Evolutionary conservation across 768 basidiomycete genomes (phyloP), one percentile per base, ranked within the genome.

Genomic region (Rhodotorula diobovata): DNA sequence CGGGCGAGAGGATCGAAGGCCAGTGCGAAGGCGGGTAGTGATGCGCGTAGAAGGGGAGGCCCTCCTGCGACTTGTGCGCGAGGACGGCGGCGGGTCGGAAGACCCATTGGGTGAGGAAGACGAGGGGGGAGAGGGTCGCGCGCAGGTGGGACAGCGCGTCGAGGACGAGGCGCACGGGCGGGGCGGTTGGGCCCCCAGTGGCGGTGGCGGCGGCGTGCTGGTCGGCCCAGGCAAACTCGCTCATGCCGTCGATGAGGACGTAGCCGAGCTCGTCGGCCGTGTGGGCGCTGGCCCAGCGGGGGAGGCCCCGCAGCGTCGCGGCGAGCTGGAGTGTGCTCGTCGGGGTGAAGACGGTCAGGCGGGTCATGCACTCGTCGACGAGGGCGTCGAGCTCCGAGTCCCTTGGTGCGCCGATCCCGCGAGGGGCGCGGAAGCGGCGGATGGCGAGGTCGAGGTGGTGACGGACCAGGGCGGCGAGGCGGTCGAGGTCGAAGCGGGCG

Each of bases 171-270:
- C 82, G 81, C 32, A 87, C 79, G 28, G 85, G 81, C 61, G 76
- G 41, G 41, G 5, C 41, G 81, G 10, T 74, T 35, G 55, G 55
- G 15, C 20, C 23, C 10, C 7, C 25, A 15, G 21, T 20, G 9
- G 55, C 55, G 34, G 32, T 86, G 79, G 91, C 90, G 41, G 81
- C 80, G 50, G 82, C 81, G 77, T 87, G 87, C 53, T 88, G 86
- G 78, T 93, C 90, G 6, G 84, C 71, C 91, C 91, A 93, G 80
- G 90, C 86, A 77, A 88, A 90, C 0, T 89, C 79, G 78, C 87
- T 88, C 68, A 90, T 79, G 23, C 90, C 90, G 80, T 93, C 91
- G 57, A 93, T 82, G 18, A 85, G 86, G 48, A 93, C 80, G 64
- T 90, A 75, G 12, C 86, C 87, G 20, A 92, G 83, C 70, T 87